phyloP scores from a whole-genome alignment of 805 yeast genomes.

The Saturnispora diversa region DNA sequence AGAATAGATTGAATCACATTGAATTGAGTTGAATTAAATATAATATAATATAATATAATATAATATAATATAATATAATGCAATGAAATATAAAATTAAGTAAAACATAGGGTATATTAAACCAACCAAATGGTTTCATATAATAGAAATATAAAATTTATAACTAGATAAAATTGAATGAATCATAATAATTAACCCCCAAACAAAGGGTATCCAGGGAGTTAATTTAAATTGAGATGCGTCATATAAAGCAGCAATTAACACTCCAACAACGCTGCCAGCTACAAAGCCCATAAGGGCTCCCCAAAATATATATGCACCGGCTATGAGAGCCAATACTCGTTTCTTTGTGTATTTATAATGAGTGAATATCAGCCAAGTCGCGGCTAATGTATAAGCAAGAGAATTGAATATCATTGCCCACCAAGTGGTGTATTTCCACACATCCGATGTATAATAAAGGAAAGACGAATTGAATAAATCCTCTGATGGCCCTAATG shows the following conservation, averaged over 20 bases:
- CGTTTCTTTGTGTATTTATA: conserved; percentile 27
- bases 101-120: no score
- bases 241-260: conserved; percentile 65
- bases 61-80: not conserved
- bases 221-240: conserved; percentile 83
- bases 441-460: conserved; percentile 64
- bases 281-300: conserved; percentile 56
- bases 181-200: conserved; percentile 62
- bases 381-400: conserved; percentile 58
- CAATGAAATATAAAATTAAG: no score
- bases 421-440: conserved; percentile 83
- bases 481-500: conserved; percentile 31
- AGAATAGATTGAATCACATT: not conserved
- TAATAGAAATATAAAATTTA: conserved; percentile 32
- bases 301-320: conserved; percentile 45
- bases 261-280: conserved; percentile 72
- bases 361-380: conserved; percentile 47
- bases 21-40: not conserved
- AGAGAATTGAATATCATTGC: conserved; percentile 56
- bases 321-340: conserved; percentile 35
- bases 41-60: not conserved
- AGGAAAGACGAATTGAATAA: conserved; percentile 46
- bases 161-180: conserved; percentile 62
- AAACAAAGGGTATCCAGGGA: conserved; percentile 89
- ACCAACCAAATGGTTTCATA: no score